These are phyloP conservation scores for Vanrija pseudolonga DNA, from an alignment of 1,284 basidiomycete species.

Conservation along the genomic window DNA sequence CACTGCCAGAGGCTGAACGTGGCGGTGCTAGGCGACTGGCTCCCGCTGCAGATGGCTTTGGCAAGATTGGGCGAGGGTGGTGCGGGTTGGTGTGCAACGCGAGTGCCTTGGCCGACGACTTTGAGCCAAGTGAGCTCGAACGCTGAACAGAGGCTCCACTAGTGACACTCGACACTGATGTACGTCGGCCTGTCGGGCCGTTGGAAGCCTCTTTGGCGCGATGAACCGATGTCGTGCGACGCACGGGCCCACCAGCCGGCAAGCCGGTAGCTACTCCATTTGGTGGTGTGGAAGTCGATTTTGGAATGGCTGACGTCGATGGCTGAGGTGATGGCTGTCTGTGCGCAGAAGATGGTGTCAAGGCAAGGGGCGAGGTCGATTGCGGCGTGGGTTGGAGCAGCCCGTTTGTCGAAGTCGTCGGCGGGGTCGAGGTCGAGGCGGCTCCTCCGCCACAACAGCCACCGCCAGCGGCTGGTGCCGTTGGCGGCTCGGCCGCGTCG, in stretches of 20 bases:
- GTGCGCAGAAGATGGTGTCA: not conserved
- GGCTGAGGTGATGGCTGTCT: constrained; percentile 1
- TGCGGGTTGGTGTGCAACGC: constrained; percentile 27
- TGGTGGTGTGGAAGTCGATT: constrained; percentile 7
- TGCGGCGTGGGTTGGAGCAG: not conserved
- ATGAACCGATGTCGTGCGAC: constrained; percentile 15
- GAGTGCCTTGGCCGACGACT: constrained; percentile 31
- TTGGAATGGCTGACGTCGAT: not conserved
- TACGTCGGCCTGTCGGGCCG: constrained; percentile 18
- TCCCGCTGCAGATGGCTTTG: constrained; percentile 23
- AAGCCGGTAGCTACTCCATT: not conserved
- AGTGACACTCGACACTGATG: constrained; percentile 19
- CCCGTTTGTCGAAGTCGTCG: not conserved
- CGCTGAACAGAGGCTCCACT: constrained; percentile 13
- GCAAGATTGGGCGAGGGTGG: constrained; percentile 30
- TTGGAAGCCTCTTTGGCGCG: constrained; percentile 17
- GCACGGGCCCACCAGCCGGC: not conserved
- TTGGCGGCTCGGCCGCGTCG: constrained; percentile 3
- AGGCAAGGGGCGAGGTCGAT: not conserved
- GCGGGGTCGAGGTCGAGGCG: not conserved
- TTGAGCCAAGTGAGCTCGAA: constrained; percentile 25
- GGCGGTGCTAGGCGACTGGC: constrained; percentile 9
- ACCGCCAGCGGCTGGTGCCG: not conserved
- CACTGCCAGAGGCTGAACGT: not conserved
- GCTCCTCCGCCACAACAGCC: constrained; percentile 7